Percentiles rank a stretch among this genome's conserved stretches.
Evolutionary conservation across 306 rosid genomes (phyloP).

Genomic region (Ormosia semicastrata): DNA sequence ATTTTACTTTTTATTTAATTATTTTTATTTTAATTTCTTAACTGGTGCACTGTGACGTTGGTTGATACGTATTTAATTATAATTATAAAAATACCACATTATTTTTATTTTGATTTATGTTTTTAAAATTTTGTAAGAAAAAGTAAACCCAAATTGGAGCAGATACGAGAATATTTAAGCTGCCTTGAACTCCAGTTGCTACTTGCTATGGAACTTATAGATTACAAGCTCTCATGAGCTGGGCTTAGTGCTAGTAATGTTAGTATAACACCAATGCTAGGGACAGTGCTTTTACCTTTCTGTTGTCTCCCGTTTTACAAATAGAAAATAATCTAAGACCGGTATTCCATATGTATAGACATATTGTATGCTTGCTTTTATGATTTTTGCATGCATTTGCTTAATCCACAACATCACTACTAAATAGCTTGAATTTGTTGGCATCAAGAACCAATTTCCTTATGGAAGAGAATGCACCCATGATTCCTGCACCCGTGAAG

Average conservation of each 20-base stretch:
- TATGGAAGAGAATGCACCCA: slow-evolving; percentile 82
- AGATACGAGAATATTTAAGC: neutral
- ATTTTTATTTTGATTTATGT: neutral
- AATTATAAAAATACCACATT: neutral
- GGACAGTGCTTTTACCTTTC: neutral
- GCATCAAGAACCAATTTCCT: slow-evolving; percentile 87
- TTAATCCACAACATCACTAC: slow-evolving; percentile 62
- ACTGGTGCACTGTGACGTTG: too few species aligned
- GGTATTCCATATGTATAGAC: neutral
- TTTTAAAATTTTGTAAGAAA: too few species aligned
- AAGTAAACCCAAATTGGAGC: neutral
- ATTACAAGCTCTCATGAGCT: neutral
- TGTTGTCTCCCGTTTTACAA: neutral
- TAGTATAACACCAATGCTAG: neutral
- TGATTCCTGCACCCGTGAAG: slow-evolving; percentile 71
- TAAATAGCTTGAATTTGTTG: slow-evolving; percentile 68
- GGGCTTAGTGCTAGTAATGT: neutral
- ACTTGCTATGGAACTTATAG: neutral
- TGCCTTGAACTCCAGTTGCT: neutral
- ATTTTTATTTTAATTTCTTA: too few species aligned
- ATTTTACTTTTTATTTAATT: too few species aligned
- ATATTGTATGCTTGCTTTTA: neutral
- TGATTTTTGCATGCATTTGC: neutral
- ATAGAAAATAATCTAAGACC: neutral
- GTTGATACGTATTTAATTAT: too few species aligned